These are phyloP conservation scores for Colletotrichum abscissum DNA, from an alignment of 2,329 filamentous ascomycete species.

Conservation along the genomic window DNA sequence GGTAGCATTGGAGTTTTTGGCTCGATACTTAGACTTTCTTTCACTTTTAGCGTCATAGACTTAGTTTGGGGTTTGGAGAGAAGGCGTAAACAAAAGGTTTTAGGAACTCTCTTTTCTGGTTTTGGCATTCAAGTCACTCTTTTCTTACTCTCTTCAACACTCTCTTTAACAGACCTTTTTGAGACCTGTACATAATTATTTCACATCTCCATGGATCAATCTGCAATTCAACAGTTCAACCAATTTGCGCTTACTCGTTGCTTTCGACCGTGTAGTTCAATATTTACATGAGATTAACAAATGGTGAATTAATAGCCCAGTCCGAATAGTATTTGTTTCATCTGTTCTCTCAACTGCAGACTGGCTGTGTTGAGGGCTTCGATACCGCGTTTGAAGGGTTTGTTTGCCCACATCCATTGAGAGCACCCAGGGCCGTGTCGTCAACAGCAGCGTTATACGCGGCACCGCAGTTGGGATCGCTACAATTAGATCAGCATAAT, in stretches of 20 bases:
- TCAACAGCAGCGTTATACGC: conserved; percentile 56
- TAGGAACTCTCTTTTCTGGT: not conserved
- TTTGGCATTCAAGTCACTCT: not conserved
- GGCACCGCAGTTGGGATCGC: conserved; percentile 59
- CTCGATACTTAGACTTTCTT: not conserved
- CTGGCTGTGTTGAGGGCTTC: conserved; percentile 42
- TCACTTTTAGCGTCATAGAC: not conserved
- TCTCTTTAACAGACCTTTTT: not conserved
- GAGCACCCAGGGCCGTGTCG: conserved; percentile 51
- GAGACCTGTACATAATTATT: not conserved
- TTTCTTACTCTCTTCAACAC: not conserved
- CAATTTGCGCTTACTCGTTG: not conserved
- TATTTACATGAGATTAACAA: too few relatives aligned
- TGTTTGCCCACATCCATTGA: conserved; percentile 47
- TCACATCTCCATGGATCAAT: not conserved
- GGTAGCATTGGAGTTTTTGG: not conserved
- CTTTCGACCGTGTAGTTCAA: too few relatives aligned
- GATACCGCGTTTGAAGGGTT: conserved; percentile 45
- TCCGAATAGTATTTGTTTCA: too few relatives aligned
- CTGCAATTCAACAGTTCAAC: not conserved
- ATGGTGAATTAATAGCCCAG: too few relatives aligned
- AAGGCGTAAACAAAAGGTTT: not conserved
- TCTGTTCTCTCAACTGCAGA: conserved; percentile 35
- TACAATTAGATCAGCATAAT: conserved; percentile 36
- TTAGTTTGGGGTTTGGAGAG: not conserved